Base-by-base conservation (phyloP, 805 yeast species). In the Ogataea nonfermentans region DNA sequence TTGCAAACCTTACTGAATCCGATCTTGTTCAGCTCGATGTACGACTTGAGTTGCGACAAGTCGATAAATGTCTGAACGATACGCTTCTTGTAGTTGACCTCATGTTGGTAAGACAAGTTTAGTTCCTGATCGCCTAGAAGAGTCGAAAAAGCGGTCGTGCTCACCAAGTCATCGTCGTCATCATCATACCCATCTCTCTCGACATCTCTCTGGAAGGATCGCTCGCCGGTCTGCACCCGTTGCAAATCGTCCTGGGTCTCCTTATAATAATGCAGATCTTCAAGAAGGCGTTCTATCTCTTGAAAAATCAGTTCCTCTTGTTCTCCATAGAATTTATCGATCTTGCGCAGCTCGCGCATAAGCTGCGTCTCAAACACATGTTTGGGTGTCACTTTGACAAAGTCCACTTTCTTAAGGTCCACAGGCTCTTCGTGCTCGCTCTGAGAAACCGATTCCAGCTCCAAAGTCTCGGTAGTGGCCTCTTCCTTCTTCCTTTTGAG, bases 1-100 rank as follows among this genome's bases (percentile, higher is more conserved):
- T 74, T 74, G 44, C 70, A 61, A 8, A 77, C 78, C 44, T 74
- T 74, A 40, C 70, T 68, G 58, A 74, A 73, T 10, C 78, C 79
- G 14, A 77, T 73, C 36, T 67, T 67, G 53, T 74, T 74, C 47
- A 74, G 64, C 44, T 74, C 79, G 32, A 74, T 63, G 46, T 56
- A 74, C 6, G 78, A 70, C 45, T 74, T 72, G 45, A 74, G 63
- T 46, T 74, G 77, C 4, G 74, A 67, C 24, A 73, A 50, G 4
- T 71, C 66, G 12, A 76, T 67, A 52, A 58, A 74, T 29, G 66
- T 57, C 9, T 65, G 69, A 36, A 70, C 71, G 32, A 70, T 63
- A 29, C 74, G 55, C 48, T 72, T 74, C 35, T 76, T 64, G 41
- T 73, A 67, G 9, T 67, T 59, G 7, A 74, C 70, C 45, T 74